Percentiles rank a stretch among this genome's conserved stretches.
Evolutionary conservation across 257 asterid genomes (phyloP).

Genomic region (Datura wrightii): DNA sequence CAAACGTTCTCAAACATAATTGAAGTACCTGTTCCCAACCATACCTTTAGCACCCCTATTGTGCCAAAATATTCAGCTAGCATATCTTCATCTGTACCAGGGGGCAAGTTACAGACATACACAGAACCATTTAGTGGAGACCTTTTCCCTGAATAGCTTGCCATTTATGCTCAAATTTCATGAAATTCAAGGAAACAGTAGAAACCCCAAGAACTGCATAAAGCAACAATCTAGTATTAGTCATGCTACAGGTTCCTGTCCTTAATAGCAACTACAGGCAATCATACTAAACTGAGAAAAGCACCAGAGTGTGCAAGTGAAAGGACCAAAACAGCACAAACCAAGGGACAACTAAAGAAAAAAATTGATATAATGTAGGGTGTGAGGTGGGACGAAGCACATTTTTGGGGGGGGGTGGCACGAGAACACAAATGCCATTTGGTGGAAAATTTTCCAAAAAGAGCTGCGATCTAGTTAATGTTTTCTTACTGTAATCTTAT

Average conservation of each 20-base stretch:
- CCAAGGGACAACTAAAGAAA: neutral
- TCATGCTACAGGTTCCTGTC: neutral
- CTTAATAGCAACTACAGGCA: neutral
- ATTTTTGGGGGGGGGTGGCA: neutral
- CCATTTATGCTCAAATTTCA: constrained; percentile 74
- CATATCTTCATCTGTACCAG: constrained; percentile 91
- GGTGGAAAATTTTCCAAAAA: neutral
- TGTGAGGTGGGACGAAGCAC: neutral
- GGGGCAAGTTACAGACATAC: constrained; percentile 91
- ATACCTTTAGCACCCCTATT: constrained; percentile 95
- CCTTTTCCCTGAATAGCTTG: constrained; percentile 64
- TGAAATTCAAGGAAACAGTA: constrained; percentile 39
- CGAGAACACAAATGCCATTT: constrained; percentile 4
- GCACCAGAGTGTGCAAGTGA: neutral
- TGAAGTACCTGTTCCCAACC: constrained; percentile 37
- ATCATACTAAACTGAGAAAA: constrained; percentile 15
- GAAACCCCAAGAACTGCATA: constrained; percentile 30
- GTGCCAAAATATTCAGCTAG: constrained; percentile 94
- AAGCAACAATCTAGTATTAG: neutral
- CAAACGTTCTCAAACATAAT: constrained; percentile 22
- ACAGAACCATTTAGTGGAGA: constrained; percentile 78
- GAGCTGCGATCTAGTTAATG: neutral
- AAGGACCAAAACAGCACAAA: constrained; percentile 17
- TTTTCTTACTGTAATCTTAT: neutral
- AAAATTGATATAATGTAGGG: neutral